Conservation (phyloP, 768 basidiomycete genomes). For the Thelephora ganbajun region DNA sequence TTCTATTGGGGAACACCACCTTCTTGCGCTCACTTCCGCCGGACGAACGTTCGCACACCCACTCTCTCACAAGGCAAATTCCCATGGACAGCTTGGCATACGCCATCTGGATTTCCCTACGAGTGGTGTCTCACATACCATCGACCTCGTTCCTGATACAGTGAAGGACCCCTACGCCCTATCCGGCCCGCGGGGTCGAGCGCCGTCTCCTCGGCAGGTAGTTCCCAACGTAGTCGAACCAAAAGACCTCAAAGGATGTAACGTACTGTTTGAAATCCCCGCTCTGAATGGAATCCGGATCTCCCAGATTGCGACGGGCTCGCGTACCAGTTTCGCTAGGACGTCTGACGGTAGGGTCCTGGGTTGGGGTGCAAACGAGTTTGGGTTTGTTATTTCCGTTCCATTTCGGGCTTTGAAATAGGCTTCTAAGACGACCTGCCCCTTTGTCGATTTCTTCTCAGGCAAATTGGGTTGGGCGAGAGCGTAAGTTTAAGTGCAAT, state of each 20-base stretch:
- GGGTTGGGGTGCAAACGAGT: slow-evolving; percentile 84
- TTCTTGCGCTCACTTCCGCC: slow-evolving; percentile 55
- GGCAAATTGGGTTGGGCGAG: slow-evolving; percentile 71
- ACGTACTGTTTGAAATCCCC: slow-evolving; percentile 64
- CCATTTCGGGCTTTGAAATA: not conserved
- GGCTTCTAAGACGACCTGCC: not conserved
- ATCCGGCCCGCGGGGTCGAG: slow-evolving; percentile 27
- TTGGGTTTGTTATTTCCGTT: slow-evolving; percentile 35
- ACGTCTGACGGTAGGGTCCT: slow-evolving; percentile 62
- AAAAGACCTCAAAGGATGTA: slow-evolving; percentile 46
- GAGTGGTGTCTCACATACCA: slow-evolving; percentile 13
- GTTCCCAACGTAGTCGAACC: slow-evolving; percentile 21
- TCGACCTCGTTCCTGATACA: slow-evolving; percentile 46
- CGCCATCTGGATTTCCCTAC: slow-evolving; percentile 42
- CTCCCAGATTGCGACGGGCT: slow-evolving; percentile 59
- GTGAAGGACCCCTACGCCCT: slow-evolving; percentile 36
- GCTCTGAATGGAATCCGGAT: slow-evolving; percentile 49
- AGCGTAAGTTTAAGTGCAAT: slow-evolving; percentile 52
- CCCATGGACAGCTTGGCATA: slow-evolving; percentile 73
- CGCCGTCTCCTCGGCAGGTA: slow-evolving; percentile 11
- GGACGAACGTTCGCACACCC: slow-evolving; percentile 77
- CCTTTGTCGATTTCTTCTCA: slow-evolving; percentile 12
- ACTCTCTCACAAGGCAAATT: slow-evolving; percentile 59
- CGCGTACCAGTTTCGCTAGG: slow-evolving; percentile 56
- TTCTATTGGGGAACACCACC: slow-evolving; percentile 55